phyloP scores from a whole-genome alignment of 2,329 filamentous ascomycete genomes.

The Colletotrichum tamarilloi region DNA sequence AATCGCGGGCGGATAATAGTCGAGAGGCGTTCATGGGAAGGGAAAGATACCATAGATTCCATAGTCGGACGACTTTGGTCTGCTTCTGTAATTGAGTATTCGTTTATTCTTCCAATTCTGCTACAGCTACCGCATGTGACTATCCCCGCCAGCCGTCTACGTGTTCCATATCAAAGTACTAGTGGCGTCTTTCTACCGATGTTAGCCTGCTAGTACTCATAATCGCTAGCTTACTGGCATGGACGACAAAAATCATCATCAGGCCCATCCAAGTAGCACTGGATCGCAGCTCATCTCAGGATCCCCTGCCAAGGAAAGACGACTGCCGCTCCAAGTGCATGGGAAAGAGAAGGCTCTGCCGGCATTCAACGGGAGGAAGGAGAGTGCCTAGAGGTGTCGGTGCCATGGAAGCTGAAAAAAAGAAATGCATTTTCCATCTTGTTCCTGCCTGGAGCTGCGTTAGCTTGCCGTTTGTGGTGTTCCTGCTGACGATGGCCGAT shows the following conservation, averaged over 20 bases:
- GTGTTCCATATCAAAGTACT: not conserved
- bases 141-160: not conserved
- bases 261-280: too few relatives aligned
- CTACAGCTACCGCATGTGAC: not conserved
- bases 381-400: not conserved
- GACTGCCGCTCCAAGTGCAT: not conserved
- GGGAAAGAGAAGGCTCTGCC: not conserved
- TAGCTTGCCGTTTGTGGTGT: not conserved
- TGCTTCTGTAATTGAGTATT: not conserved
- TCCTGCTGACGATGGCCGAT: not conserved
- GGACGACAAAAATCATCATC: not conserved
- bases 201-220: too few relatives aligned
- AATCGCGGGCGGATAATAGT: not conserved
- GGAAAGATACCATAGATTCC: not conserved
- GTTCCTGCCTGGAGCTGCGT: not conserved
- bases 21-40: not conserved
- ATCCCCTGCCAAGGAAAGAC: not conserved
- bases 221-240: not conserved
- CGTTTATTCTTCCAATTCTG: not conserved
- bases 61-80: not conserved
- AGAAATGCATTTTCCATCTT: not conserved
- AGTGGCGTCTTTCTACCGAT: not conserved
- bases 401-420: not conserved
- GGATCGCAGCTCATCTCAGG: not conserved
- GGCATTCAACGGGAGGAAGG: not conserved